These are phyloP conservation scores for Torrubiella hemipterigena DNA, from an alignment of 2,329 filamentous ascomycete genomes.

Conservation along the genomic window DNA sequence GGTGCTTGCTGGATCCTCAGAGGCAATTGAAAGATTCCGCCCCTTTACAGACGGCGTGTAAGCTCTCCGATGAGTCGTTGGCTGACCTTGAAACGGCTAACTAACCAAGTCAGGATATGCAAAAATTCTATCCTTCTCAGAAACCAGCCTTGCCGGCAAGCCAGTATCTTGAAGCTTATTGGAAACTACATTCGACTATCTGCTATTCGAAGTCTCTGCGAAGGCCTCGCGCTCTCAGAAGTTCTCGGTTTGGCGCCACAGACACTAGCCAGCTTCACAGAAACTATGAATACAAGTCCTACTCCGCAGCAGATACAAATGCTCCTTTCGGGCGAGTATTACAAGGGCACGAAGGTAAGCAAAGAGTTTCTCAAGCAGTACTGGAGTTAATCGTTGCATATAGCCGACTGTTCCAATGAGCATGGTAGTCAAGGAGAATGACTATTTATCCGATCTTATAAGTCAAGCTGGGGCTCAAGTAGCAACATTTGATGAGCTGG, in stretches of 20 bases:
- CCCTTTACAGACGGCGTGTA: constrained; percentile 2
- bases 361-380: not conserved
- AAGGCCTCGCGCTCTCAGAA: constrained; percentile 1
- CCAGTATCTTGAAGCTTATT: constrained; percentile 3
- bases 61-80: too few species aligned
- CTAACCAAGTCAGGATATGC: constrained; percentile 1
- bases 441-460: not conserved
- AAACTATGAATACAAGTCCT: not conserved
- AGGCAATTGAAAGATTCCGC: constrained; percentile 1
- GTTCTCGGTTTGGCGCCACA: constrained; percentile 1
- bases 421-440: constrained; percentile 3
- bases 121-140: constrained; percentile 1
- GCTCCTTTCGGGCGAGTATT: constrained; percentile 2
- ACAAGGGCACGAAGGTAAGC: constrained; percentile 1
- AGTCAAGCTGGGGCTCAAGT: not conserved
- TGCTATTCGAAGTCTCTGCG: constrained; percentile 1
- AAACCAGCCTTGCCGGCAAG: constrained; percentile 1
- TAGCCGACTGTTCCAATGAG: too few species aligned
- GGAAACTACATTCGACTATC: constrained; percentile 3
- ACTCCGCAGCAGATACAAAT: constrained; percentile 1
- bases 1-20: constrained; percentile 1
- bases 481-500: constrained; percentile 1
- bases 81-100: too few species aligned
- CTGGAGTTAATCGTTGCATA: too few species aligned
- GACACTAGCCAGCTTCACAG: constrained; percentile 1